Conservation (phyloP, 352 stramenopile species). For the Pythium sp. region DNA sequence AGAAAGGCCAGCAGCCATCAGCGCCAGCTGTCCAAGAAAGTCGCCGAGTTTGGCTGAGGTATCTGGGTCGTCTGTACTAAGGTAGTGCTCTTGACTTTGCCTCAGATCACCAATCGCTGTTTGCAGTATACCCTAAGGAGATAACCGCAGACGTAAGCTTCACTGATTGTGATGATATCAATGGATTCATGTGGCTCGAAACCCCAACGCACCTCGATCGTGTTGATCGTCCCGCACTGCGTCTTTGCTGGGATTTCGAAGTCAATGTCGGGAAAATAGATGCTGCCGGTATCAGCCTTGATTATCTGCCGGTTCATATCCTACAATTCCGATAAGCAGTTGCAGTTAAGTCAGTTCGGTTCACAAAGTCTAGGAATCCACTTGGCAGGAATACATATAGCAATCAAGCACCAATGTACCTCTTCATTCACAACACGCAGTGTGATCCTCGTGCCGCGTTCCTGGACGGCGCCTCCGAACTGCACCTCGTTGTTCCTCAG, state of each 20-base stretch:
- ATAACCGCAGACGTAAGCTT: background rate
- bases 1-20: background rate
- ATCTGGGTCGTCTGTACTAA: background rate
- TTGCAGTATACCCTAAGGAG: background rate
- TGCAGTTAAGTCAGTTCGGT: background rate
- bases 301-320: background rate
- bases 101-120: background rate
- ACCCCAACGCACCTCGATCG: background rate
- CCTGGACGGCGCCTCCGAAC: background rate
- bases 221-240: background rate
- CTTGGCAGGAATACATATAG: background rate
- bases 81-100: background rate
- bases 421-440: background rate
- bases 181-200: background rate
- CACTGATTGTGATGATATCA: background rate
- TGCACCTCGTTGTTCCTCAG: background rate
- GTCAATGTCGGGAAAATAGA: background rate
- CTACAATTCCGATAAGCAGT: background rate
- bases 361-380: background rate
- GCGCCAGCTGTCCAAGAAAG: background rate
- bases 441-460: background rate
- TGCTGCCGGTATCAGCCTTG: background rate
- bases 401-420: background rate
- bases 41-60: background rate
- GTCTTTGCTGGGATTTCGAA: background rate